These are phyloP conservation scores for Zygoascus tannicola DNA, from an alignment of 805 yeast genomes.

Conservation along the genomic window DNA sequence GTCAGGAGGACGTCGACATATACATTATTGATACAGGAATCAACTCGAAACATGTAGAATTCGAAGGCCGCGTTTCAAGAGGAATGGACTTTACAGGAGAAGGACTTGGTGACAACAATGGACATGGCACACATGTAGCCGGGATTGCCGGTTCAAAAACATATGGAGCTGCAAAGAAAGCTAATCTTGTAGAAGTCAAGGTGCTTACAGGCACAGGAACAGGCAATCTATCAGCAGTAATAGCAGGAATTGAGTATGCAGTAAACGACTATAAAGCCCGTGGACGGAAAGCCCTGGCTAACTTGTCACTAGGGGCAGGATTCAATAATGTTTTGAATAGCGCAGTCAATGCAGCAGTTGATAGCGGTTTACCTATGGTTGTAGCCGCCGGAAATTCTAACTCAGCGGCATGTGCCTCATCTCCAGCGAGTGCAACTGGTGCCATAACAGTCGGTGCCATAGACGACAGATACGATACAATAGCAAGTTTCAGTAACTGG, in stretches of 20 bases:
- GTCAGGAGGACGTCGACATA: constrained; percentile 50
- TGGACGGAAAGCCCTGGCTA: constrained; percentile 51
- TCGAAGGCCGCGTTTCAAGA: constrained; percentile 34
- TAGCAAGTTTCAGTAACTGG: constrained; percentile 80
- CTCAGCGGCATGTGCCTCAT: constrained; percentile 64
- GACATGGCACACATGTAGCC: constrained; percentile 93
- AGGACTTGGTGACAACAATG: constrained; percentile 57
- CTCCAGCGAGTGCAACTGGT: constrained; percentile 69
- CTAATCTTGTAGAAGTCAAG: constrained; percentile 60
- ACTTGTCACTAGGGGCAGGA: constrained; percentile 71
- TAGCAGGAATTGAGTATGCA: constrained; percentile 31
- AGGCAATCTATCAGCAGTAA: constrained; percentile 39
- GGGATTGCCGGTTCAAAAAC: constrained; percentile 73
- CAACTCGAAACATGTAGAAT: constrained; percentile 34
- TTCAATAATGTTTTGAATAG: constrained; percentile 57
- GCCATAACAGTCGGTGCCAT: constrained; percentile 87
- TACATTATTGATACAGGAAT: constrained; percentile 81
- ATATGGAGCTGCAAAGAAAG: constrained; percentile 75
- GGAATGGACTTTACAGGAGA: constrained; percentile 40
- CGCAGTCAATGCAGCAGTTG: constrained; percentile 67
- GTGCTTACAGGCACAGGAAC: constrained; percentile 60
- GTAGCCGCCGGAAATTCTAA: constrained; percentile 80
- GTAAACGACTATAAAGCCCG: constrained; percentile 20
- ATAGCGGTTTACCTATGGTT: constrained; percentile 47
- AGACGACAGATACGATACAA: constrained; percentile 57